Percentiles rank a stretch among this genome's conserved stretches.
Evolutionary conservation across 2,329 filamentous ascomycete genomes (phyloP).

Genomic region (Catunica adiposa): DNA sequence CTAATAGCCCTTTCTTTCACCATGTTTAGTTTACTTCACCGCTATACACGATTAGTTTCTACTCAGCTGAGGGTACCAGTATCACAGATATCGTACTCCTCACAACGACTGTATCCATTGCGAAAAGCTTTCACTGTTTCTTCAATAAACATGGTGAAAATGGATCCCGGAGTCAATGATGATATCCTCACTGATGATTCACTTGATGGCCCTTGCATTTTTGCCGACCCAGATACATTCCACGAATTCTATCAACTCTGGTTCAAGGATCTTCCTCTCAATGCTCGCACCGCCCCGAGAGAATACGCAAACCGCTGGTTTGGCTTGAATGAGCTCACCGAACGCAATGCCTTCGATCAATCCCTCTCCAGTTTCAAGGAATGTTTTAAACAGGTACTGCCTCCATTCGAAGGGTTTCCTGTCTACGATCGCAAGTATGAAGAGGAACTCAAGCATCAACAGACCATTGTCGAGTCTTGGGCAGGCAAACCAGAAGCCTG

Average conservation of each 20-base stretch:
- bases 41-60: too few species aligned
- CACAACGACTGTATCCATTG: too few species aligned
- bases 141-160: too few species aligned
- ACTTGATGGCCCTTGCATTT: neutral
- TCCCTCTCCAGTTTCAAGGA: slow-evolving; percentile 16
- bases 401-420: neutral
- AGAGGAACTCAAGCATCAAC: neutral
- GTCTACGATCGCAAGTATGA: slow-evolving; percentile 7
- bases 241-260: slow-evolving; percentile 7
- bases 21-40: too few species aligned
- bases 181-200: too few species aligned
- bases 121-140: too few species aligned
- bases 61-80: too few species aligned
- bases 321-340: slow-evolving; percentile 1
- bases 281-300: neutral
- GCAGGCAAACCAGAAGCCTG: too few species aligned
- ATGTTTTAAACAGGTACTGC: too few species aligned
- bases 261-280: slow-evolving; percentile 11
- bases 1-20: too few species aligned
- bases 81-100: too few species aligned
- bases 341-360: slow-evolving; percentile 9
- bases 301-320: slow-evolving; percentile 12
- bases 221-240: slow-evolving; percentile 3
- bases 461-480: neutral
- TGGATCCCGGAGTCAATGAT: too few species aligned